Conservation (phyloP, 768 basidiomycete genomes). For the Tricholoma sp. region DNA sequence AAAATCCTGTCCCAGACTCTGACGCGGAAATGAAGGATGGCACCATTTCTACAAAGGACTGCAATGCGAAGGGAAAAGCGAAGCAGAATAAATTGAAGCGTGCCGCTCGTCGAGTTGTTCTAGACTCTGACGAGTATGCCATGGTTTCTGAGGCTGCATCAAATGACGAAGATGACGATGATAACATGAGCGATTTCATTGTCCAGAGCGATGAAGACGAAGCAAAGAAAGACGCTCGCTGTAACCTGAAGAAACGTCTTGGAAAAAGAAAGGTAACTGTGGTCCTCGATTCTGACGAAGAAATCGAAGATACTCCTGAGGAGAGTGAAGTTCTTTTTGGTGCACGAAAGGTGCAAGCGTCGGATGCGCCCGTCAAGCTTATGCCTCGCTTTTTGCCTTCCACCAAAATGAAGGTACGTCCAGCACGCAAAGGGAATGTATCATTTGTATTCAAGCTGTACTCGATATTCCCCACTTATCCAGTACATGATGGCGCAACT, state of each 20-base stretch:
- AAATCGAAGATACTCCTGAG: conserved; percentile 31
- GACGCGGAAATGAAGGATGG: conserved; percentile 28
- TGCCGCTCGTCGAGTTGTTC: conserved; percentile 11
- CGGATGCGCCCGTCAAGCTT: conserved; percentile 32
- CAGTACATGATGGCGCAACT: conserved; percentile 61
- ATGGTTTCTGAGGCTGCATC: conserved; percentile 24
- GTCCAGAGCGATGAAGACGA: conserved; percentile 49
- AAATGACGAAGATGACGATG: conserved; percentile 34
- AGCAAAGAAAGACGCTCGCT: conserved; percentile 43
- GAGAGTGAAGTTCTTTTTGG: conserved; percentile 40
- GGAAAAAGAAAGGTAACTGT: conserved; percentile 33
- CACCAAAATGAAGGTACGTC: conserved; percentile 67
- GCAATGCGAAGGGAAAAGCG: conserved; percentile 20
- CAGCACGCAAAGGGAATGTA: background rate
- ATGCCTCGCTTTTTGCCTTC: conserved; percentile 60
- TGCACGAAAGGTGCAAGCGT: conserved; percentile 19
- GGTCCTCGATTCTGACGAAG: conserved; percentile 42
- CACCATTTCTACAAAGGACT: conserved; percentile 9
- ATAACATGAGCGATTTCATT: conserved; percentile 48
- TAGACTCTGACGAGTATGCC: conserved; percentile 22
- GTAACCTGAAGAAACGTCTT: conserved; percentile 30
- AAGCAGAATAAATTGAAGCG: conserved; percentile 12
- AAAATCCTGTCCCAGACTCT: conserved; percentile 20
- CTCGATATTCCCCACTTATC: background rate
- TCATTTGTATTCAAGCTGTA: background rate